A percentile compares a stretch with the other conserved stretches of the same genome.
phyloP scores from a whole-genome alignment of 1,284 basidiomycete species.

The Austroboletus sp. region DNA sequence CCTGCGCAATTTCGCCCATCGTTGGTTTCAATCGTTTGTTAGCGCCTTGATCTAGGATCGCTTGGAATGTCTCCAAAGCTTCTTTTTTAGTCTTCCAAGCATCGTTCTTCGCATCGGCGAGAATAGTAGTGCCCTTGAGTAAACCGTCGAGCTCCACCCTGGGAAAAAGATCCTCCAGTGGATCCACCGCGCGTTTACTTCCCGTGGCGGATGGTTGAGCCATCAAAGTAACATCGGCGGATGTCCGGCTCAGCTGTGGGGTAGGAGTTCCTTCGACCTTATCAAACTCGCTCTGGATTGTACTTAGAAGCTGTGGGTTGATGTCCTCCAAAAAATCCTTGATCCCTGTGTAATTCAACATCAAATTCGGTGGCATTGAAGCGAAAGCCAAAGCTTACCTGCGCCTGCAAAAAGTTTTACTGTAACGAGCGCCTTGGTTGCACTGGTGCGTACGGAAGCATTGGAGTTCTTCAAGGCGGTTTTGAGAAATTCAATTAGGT shows the following conservation, averaged over 20 bases:
- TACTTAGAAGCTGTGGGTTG: constrained; percentile 88
- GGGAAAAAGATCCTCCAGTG: constrained; percentile 90
- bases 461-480: constrained; percentile 87
- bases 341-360: constrained; percentile 52
- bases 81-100: constrained; percentile 98
- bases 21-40: constrained; percentile 89
- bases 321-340: constrained; percentile 90
- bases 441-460: constrained; percentile 86
- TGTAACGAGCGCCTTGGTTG: constrained; percentile 91
- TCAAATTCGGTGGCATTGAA: neutral
- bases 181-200: constrained; percentile 48
- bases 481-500: constrained; percentile 88
- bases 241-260: constrained; percentile 75
- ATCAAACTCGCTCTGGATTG: constrained; percentile 88
- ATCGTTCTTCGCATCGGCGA: constrained; percentile 81
- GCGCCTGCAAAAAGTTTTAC: constrained; percentile 88
- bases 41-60: constrained; percentile 78
- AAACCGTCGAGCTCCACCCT: constrained; percentile 89
- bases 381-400: constrained; percentile 45
- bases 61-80: constrained; percentile 80
- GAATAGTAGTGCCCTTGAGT: constrained; percentile 77
- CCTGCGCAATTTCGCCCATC: constrained; percentile 87
- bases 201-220: constrained; percentile 37
- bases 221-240: constrained; percentile 63
- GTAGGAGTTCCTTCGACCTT: constrained; percentile 79